These are phyloP conservation scores for Solanum pimpinellifolium DNA, from an alignment of 257 asterid genomes.

Conservation along the genomic window DNA sequence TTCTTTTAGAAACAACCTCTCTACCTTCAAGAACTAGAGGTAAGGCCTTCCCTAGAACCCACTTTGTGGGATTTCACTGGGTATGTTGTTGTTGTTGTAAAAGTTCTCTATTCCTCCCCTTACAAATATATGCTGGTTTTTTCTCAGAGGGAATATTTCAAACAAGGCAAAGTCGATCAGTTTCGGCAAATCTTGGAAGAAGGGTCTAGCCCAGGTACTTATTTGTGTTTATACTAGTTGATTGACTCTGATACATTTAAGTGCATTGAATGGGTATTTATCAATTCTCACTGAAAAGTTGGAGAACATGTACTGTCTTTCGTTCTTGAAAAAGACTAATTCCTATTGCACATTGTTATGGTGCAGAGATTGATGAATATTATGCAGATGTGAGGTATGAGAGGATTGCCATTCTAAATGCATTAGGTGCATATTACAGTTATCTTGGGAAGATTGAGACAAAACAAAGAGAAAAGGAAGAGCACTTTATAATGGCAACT, in stretches of 20 bases:
- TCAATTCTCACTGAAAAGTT: neutral
- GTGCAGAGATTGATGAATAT: slow-evolving; percentile 95
- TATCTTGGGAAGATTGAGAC: slow-evolving; percentile 87
- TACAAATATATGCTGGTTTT: neutral
- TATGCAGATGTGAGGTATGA: slow-evolving; percentile 95
- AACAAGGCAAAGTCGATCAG: slow-evolving; percentile 88
- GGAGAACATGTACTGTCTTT: neutral
- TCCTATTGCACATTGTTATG: slow-evolving; percentile 5
- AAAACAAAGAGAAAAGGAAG: slow-evolving; percentile 84
- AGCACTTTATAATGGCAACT: slow-evolving; percentile 83
- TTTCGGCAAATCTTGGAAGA: slow-evolving; percentile 94
- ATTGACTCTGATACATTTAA: neutral
- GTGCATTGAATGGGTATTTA: neutral
- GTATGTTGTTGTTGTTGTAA: neutral
- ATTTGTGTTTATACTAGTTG: neutral
- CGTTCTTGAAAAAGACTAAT: neutral
- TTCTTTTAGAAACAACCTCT: neutral
- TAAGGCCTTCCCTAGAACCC: neutral
- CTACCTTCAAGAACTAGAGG: neutral
- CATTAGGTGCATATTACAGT: slow-evolving; percentile 94
- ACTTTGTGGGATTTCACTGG: neutral
- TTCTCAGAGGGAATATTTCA: slow-evolving; percentile 94
- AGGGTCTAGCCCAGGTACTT: slow-evolving; percentile 93
- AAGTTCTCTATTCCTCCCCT: neutral
- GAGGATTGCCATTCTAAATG: slow-evolving; percentile 94